Conservation (phyloP, 1,139 yeast species). For the Zygosaccharomyces sapae region DNA sequence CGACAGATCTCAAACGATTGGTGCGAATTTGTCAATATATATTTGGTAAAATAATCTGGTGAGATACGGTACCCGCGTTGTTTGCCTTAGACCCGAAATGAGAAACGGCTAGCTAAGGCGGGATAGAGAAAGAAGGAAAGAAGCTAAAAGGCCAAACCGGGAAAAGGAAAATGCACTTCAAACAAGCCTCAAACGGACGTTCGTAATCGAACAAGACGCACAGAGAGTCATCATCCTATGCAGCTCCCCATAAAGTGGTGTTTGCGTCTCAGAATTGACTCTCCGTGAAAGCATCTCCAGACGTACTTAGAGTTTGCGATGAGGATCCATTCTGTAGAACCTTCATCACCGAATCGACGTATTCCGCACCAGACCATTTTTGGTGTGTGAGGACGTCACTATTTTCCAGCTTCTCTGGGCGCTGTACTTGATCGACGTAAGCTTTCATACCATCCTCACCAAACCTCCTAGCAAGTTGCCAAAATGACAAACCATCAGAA, state of each 20-base stretch:
- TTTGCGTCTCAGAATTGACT: slow-evolving; percentile 28
- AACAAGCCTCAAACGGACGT: background rate
- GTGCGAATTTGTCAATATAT: background rate
- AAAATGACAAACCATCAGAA: slow-evolving; percentile 47
- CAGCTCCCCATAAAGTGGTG: background rate
- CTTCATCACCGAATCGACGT: slow-evolving; percentile 45
- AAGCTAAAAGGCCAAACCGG: background rate
- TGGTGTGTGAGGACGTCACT: slow-evolving; percentile 57
- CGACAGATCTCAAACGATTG: background rate
- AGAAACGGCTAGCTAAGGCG: background rate
- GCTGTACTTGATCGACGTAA: slow-evolving; percentile 50
- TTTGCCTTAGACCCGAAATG: slow-evolving; percentile 1
- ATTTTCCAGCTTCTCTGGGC: slow-evolving; percentile 42
- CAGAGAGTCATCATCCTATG: background rate
- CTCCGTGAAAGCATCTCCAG: slow-evolving; percentile 49
- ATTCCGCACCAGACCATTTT: slow-evolving; percentile 58
- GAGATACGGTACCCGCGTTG: background rate
- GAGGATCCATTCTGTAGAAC: slow-evolving; percentile 46
- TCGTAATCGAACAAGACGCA: background rate
- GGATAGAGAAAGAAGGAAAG: background rate
- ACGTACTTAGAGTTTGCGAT: slow-evolving; percentile 41
- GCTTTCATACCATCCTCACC: slow-evolving; percentile 52
- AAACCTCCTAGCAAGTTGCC: slow-evolving; percentile 47
- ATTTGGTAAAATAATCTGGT: background rate
- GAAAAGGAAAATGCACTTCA: background rate